Percentiles rank a stretch among this genome's conserved stretches.
Evolutionary conservation across 2,329 filamentous ascomycete species (phyloP).

Genomic region (Diaporthe sp.): DNA sequence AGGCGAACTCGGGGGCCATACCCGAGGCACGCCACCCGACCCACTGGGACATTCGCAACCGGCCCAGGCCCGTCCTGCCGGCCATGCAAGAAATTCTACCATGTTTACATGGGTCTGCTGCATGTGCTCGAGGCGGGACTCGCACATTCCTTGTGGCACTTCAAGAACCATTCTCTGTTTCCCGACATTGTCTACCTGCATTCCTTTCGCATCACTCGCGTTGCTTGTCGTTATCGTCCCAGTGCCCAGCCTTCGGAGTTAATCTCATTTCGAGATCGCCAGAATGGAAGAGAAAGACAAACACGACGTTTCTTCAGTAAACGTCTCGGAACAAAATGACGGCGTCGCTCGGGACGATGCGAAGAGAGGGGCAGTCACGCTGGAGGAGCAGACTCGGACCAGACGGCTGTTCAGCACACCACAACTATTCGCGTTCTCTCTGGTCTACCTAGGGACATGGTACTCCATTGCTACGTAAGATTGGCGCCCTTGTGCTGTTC

Average conservation of each 20-base stretch:
- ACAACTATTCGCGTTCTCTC: constrained; percentile 36
- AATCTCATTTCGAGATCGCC: not conserved
- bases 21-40: not conserved
- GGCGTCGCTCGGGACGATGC: not conserved
- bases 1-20: not conserved
- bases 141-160: not conserved
- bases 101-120: not conserved
- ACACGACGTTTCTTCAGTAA: not conserved
- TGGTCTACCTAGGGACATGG: constrained; percentile 33
- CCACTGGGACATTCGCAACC: not conserved
- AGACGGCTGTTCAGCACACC: constrained; percentile 32
- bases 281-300: constrained; percentile 21
- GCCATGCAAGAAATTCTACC: not conserved
- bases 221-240: not conserved
- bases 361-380: not conserved
- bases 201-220: not conserved
- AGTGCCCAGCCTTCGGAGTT: not conserved
- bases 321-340: not conserved
- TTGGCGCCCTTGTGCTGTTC: too few species aligned
- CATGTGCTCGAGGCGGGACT: not conserved
- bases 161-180: not conserved
- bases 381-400: constrained; percentile 22
- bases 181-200: too few species aligned
- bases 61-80: not conserved
- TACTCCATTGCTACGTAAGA: constrained; percentile 3